Evolutionary conservation across 2,329 filamentous ascomycete genomes (phyloP).

Genomic region (Alternaria metachromatica): DNA sequence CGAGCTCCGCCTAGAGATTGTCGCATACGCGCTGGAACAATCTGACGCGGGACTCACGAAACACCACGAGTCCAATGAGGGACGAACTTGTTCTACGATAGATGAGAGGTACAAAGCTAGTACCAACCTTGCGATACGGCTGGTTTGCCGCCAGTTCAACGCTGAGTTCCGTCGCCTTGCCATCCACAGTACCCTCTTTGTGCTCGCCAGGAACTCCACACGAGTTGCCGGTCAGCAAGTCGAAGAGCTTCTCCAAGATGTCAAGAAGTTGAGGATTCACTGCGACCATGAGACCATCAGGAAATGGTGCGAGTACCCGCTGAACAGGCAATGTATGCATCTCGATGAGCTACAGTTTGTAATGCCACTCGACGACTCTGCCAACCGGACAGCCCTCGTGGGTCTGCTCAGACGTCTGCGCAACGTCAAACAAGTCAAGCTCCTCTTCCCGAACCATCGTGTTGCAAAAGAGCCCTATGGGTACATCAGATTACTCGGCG

Average conservation of each 20-base stretch:
- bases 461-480: conserved; percentile 2
- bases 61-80: neutral
- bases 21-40: conserved; percentile 31
- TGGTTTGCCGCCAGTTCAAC: conserved; percentile 49
- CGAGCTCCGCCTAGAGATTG: conserved; percentile 47
- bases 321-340: conserved; percentile 35
- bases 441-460: conserved; percentile 32
- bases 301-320: conserved; percentile 42
- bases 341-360: conserved; percentile 38
- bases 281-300: conserved; percentile 35
- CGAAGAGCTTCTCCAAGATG: conserved; percentile 23
- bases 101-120: conserved; percentile 16
- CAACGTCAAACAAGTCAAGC: conserved; percentile 42
- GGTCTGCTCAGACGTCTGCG: conserved; percentile 42
- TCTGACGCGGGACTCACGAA: conserved; percentile 31
- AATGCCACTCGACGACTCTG: conserved; percentile 15
- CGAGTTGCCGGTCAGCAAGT: conserved; percentile 27
- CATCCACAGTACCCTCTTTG: conserved; percentile 46
- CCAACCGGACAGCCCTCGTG: conserved; percentile 42
- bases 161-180: conserved; percentile 46
- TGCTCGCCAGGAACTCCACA: conserved; percentile 21
- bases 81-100: neutral
- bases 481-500: conserved; percentile 47
- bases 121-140: conserved; percentile 38
- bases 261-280: conserved; percentile 43